Conservation (phyloP, 2,329 filamentous ascomycete species). For the Fusarium sp. region DNA sequence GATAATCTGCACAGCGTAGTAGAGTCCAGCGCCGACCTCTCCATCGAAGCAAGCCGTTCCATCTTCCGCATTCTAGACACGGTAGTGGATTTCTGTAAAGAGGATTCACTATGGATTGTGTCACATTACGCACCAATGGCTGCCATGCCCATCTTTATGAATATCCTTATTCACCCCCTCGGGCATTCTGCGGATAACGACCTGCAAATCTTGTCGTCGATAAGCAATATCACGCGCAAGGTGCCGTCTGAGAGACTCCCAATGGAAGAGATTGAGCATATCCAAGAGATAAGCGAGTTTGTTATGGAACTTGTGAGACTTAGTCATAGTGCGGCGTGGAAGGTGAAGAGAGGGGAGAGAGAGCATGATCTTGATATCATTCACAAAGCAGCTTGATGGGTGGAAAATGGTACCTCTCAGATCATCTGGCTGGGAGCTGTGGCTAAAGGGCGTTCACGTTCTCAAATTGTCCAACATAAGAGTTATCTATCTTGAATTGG, state of each 20-base stretch:
- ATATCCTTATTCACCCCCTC: conserved; percentile 40
- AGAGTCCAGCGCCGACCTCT: conserved; percentile 34
- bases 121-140: conserved; percentile 39
- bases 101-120: conserved; percentile 35
- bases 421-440: too few species aligned
- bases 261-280: conserved; percentile 40
- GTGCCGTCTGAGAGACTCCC: conserved; percentile 33
- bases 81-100: conserved; percentile 35
- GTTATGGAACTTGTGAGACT: conserved; percentile 41
- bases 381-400: neutral
- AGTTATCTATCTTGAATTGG: too few species aligned
- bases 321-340: conserved; percentile 40
- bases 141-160: conserved; percentile 38
- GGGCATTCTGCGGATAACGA: conserved; percentile 31
- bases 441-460: too few species aligned
- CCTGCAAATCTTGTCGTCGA: conserved; percentile 35
- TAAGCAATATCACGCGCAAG: conserved; percentile 36
- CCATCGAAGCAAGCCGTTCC: conserved; percentile 35
- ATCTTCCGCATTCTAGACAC: conserved; percentile 38
- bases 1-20: conserved; percentile 38
- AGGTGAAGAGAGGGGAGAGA: conserved; percentile 33
- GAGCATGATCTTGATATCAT: conserved; percentile 40
- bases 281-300: conserved; percentile 38
- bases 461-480: too few species aligned
- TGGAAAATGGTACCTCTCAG: too few species aligned